Percentiles rank a stretch among this genome's conserved stretches.
These are phyloP conservation scores for Fusarium setosum DNA, from an alignment of 2,329 filamentous ascomycete species.

Conservation along the genomic window DNA sequence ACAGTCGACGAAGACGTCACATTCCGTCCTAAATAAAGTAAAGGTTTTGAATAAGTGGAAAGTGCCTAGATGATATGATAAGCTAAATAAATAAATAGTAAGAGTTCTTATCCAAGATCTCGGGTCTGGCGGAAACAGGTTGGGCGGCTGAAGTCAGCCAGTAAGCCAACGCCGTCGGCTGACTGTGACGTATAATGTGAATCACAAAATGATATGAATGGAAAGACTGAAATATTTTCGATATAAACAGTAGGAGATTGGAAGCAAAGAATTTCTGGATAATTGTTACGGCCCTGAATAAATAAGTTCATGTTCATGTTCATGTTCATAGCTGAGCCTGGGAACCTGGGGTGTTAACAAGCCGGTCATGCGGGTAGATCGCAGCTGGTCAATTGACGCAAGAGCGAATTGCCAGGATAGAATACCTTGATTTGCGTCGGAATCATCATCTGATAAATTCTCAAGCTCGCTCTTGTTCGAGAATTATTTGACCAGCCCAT, in stretches of 20 bases:
- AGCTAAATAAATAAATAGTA: background rate
- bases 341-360: too few relatives aligned
- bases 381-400: too few relatives aligned
- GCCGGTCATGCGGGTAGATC: too few relatives aligned
- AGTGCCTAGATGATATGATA: background rate
- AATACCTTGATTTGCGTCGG: too few relatives aligned
- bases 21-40: background rate
- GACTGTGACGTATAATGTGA: background rate
- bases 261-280: background rate
- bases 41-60: background rate
- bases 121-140: background rate
- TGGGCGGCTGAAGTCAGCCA: constrained; percentile 6
- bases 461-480: too few relatives aligned
- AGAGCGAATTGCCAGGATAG: too few relatives aligned
- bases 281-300: background rate
- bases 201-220: background rate
- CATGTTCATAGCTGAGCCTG: too few relatives aligned
- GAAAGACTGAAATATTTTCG: background rate
- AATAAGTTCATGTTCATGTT: too few relatives aligned
- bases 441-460: too few relatives aligned
- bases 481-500: too few relatives aligned
- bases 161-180: background rate
- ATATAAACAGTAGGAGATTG: background rate
- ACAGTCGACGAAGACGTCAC: background rate
- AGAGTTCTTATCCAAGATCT: background rate